Evolutionary conservation across 2,329 filamentous ascomycete genomes (phyloP).

Genomic region (Proliferodiscus dingleyae): DNA sequence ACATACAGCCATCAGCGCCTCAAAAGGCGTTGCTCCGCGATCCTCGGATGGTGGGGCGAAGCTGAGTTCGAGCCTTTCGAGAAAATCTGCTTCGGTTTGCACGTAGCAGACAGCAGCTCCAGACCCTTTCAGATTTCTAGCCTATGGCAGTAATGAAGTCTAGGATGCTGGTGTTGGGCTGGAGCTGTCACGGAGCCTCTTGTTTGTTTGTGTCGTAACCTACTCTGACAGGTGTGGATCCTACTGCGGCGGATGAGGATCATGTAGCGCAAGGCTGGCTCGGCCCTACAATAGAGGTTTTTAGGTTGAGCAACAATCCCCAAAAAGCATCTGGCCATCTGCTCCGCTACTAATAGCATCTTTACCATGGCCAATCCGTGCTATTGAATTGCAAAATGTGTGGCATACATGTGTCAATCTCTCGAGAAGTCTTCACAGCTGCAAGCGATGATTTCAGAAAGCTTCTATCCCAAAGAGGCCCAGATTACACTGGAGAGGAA

Average conservation of each 20-base stretch:
- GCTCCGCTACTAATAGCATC: not conserved
- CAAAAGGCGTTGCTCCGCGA: slow-evolving; percentile 19
- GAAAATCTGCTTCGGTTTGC: not conserved
- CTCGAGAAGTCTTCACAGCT: slow-evolving; percentile 29
- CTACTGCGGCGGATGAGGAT: too few relatives aligned
- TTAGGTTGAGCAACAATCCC: too few relatives aligned
- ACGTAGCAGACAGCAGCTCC: not conserved
- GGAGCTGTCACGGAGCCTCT: too few relatives aligned
- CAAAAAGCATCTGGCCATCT: not conserved
- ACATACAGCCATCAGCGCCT: slow-evolving; percentile 31
- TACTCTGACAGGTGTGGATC: too few relatives aligned
- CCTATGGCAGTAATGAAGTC: too few relatives aligned
- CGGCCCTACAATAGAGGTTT: too few relatives aligned
- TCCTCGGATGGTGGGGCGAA: slow-evolving; percentile 27
- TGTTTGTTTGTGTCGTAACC: too few relatives aligned
- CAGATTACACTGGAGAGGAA: slow-evolving; percentile 50
- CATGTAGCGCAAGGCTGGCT: too few relatives aligned
- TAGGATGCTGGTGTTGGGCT: too few relatives aligned
- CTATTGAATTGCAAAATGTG: slow-evolving; percentile 52
- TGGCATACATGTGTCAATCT: slow-evolving; percentile 53
- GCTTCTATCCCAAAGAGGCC: slow-evolving; percentile 52
- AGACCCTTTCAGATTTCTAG: too few relatives aligned
- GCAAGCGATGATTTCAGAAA: slow-evolving; percentile 37
- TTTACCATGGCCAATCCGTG: not conserved
- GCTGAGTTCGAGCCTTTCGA: slow-evolving; percentile 3